phyloP scores from a whole-genome alignment of 177 flowering plant genomes.

The Vitis hybrid region DNA sequence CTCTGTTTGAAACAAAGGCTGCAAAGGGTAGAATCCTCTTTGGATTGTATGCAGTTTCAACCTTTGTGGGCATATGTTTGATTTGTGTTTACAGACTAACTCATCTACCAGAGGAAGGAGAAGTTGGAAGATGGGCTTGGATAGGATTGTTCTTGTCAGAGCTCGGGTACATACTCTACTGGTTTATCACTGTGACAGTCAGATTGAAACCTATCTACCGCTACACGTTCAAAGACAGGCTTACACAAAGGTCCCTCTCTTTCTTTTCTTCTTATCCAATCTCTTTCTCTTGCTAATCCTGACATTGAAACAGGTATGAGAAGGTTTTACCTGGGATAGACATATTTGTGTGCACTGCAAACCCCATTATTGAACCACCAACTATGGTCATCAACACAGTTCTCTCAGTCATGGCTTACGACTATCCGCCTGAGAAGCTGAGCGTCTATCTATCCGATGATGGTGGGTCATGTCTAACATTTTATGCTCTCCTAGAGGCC shows the following conservation, averaged over 20 bases:
- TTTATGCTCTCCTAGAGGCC: conserved; percentile 41
- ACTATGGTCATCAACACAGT: conserved; percentile 30
- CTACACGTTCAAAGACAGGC: conserved; percentile 33
- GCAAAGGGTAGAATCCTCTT: background rate
- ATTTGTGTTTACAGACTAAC: conserved; percentile 25
- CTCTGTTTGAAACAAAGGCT: conserved; percentile 1
- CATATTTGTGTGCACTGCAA: conserved; percentile 40
- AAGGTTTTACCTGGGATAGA: conserved; percentile 30
- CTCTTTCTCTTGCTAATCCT: too few relatives aligned
- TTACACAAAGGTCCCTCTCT: conserved; percentile 1
- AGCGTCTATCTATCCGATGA: conserved; percentile 44
- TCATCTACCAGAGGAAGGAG: conserved; percentile 16
- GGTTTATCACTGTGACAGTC: conserved; percentile 27
- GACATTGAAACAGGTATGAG: conserved; percentile 11
- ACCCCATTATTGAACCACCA: conserved; percentile 40
- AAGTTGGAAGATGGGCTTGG: conserved; percentile 19
- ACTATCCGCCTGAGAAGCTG: conserved; percentile 35
- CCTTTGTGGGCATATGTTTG: conserved; percentile 22
- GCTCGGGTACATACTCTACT: conserved; percentile 33
- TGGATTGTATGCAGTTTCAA: conserved; percentile 17
- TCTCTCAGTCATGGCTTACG: conserved; percentile 39
- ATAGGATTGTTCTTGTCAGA: conserved; percentile 20
- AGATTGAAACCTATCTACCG: conserved; percentile 29
- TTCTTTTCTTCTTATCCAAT: too few relatives aligned
- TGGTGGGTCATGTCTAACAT: conserved; percentile 38